phyloP scores from a whole-genome alignment of 2,329 filamentous ascomycete species.

The Exophiala sp. region DNA sequence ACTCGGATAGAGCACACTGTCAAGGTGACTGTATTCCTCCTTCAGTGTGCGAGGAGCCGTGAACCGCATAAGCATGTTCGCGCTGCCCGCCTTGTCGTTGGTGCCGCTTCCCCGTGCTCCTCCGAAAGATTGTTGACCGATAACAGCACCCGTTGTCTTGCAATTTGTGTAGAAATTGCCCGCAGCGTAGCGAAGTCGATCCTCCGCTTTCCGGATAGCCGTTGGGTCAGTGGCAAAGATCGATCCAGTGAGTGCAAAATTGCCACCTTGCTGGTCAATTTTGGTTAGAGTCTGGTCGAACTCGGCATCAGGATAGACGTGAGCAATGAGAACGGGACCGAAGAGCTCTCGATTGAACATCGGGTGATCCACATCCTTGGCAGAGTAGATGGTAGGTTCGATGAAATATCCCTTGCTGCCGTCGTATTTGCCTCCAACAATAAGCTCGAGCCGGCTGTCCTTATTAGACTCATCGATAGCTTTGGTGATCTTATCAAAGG shows the following conservation, averaged over 20 bases:
- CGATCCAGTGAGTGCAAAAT: conserved; percentile 48
- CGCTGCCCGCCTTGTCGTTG: conserved; percentile 56
- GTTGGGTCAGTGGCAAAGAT: conserved; percentile 50
- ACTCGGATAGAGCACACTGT: conserved; percentile 25
- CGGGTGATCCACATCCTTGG: conserved; percentile 64
- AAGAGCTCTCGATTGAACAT: conserved; percentile 73
- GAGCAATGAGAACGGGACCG: conserved; percentile 65
- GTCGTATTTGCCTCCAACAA: conserved; percentile 71
- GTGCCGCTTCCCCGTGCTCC: conserved; percentile 53
- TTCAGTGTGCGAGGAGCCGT: conserved; percentile 53
- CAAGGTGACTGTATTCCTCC: conserved; percentile 44
- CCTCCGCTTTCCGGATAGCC: conserved; percentile 51
- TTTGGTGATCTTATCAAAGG: conserved; percentile 69
- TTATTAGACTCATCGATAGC: conserved; percentile 71
- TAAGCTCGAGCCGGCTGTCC: conserved; percentile 63
- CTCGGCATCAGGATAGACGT: conserved; percentile 68
- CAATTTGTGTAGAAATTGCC: conserved; percentile 60
- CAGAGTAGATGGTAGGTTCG: conserved; percentile 70
- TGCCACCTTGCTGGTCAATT: conserved; percentile 43
- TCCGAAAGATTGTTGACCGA: conserved; percentile 57
- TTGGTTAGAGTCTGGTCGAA: conserved; percentile 32
- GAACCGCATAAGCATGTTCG: conserved; percentile 50
- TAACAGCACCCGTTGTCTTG: conserved; percentile 56
- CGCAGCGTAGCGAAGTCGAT: conserved; percentile 51
- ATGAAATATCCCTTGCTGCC: conserved; percentile 70